Percentiles rank a stretch among this genome's conserved stretches.
These are phyloP conservation scores for Exobasidium rhododendri DNA, from an alignment of 1,284 basidiomycete species.

Conservation along the genomic window DNA sequence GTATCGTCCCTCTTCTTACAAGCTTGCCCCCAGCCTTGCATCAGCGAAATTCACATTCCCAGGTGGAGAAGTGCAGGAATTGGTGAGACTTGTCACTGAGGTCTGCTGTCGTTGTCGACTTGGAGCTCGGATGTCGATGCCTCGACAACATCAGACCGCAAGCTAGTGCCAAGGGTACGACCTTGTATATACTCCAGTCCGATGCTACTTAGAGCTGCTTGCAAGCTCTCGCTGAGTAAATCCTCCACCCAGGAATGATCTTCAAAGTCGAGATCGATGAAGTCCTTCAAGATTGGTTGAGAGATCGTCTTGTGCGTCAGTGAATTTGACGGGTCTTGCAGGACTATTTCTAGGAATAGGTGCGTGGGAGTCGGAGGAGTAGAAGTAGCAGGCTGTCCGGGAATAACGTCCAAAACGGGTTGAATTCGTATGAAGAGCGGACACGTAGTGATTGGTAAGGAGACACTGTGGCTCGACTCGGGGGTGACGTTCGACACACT, in stretches of 20 bases:
- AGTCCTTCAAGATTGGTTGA: slow-evolving; percentile 44
- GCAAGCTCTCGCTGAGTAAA: slow-evolving; percentile 46
- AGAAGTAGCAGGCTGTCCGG: slow-evolving; percentile 14
- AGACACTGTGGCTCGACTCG: not conserved
- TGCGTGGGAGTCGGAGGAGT: slow-evolving; percentile 16
- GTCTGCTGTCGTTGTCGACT: too few relatives aligned
- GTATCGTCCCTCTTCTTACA: too few relatives aligned
- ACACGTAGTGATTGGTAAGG: slow-evolving; percentile 74
- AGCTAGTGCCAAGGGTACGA: not conserved
- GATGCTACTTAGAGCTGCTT: slow-evolving; percentile 43
- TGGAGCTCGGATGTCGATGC: not conserved
- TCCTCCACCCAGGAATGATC: slow-evolving; percentile 53
- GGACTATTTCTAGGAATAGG: slow-evolving; percentile 43
- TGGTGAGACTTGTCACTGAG: too few relatives aligned
- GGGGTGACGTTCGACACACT: too few relatives aligned
- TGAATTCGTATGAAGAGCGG: slow-evolving; percentile 91
- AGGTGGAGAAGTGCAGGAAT: too few relatives aligned
- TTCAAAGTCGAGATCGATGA: slow-evolving; percentile 38
- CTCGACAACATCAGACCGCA: not conserved
- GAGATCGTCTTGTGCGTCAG: slow-evolving; percentile 46
- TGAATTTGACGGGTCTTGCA: slow-evolving; percentile 45
- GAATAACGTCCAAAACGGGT: slow-evolving; percentile 58
- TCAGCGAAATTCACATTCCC: too few relatives aligned
- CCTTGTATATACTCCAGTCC: slow-evolving; percentile 25
- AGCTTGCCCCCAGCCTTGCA: too few relatives aligned